Conservation (phyloP, 2,329 filamentous ascomycete genomes). For the Neofusicoccum kwambonambiense region DNA sequence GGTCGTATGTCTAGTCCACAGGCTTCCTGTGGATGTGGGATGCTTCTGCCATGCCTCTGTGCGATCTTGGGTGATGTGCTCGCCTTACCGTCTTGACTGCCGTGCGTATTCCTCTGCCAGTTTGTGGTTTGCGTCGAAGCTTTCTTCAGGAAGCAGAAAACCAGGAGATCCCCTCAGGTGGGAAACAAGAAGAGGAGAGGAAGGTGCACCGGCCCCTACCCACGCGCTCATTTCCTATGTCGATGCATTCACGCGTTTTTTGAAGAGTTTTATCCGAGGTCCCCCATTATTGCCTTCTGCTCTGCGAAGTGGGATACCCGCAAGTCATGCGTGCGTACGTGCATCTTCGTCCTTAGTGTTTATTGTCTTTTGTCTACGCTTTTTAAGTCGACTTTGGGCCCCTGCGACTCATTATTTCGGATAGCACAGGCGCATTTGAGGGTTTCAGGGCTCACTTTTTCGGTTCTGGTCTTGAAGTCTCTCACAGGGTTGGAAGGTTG, state of each 20-base stretch:
- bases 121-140: too few species aligned
- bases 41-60: neutral
- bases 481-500: neutral
- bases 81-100: too few species aligned
- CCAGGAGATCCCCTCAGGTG: neutral
- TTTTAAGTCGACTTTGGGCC: neutral
- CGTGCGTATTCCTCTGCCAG: too few species aligned
- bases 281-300: neutral
- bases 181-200: neutral
- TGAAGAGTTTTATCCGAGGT: neutral
- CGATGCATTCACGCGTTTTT: neutral
- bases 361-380: neutral
- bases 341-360: neutral
- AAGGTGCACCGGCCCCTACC: neutral
- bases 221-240: neutral
- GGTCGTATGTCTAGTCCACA: neutral
- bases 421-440: neutral
- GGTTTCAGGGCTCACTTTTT: neutral
- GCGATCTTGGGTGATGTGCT: too few species aligned
- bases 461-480: neutral
- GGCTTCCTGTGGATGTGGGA: neutral
- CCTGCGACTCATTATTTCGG: neutral
- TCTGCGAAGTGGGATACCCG: neutral
- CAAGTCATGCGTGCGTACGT: too few species aligned
- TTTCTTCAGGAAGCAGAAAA: neutral